Conservation (phyloP, 345 rosid species). For the Lepidium sativum region DNA sequence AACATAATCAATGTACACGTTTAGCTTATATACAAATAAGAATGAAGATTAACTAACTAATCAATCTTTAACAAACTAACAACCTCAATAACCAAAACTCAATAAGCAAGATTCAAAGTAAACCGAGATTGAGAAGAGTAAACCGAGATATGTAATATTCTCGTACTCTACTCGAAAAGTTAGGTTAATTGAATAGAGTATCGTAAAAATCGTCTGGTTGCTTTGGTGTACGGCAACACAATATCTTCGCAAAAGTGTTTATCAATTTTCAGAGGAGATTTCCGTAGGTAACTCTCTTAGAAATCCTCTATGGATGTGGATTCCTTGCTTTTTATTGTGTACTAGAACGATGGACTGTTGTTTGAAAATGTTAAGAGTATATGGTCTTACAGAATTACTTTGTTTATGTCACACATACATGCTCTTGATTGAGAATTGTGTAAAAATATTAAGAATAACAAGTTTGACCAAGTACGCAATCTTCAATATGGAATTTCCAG, state of each 20-base stretch:
- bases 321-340: background rate
- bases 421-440: constrained; percentile 55
- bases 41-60: too few relatives aligned
- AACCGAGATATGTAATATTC: background rate
- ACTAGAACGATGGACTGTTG: background rate
- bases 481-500: constrained; percentile 55
- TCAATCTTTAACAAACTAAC: too few relatives aligned
- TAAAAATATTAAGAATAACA: constrained; percentile 34
- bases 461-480: constrained; percentile 43
- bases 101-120: too few relatives aligned
- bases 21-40: too few relatives aligned
- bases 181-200: constrained; percentile 44
- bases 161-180: constrained; percentile 39
- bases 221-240: constrained; percentile 69
- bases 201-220: constrained; percentile 66
- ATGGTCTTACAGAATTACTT: background rate
- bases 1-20: too few relatives aligned
- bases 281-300: constrained; percentile 38
- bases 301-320: background rate
- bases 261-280: constrained; percentile 66
- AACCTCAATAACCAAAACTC: too few relatives aligned
- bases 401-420: constrained; percentile 34
- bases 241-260: constrained; percentile 51
- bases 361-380: background rate
- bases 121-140: too few relatives aligned